phyloP scores from a whole-genome alignment of 179 eudicot species.

The Beta macrorhiza region DNA sequence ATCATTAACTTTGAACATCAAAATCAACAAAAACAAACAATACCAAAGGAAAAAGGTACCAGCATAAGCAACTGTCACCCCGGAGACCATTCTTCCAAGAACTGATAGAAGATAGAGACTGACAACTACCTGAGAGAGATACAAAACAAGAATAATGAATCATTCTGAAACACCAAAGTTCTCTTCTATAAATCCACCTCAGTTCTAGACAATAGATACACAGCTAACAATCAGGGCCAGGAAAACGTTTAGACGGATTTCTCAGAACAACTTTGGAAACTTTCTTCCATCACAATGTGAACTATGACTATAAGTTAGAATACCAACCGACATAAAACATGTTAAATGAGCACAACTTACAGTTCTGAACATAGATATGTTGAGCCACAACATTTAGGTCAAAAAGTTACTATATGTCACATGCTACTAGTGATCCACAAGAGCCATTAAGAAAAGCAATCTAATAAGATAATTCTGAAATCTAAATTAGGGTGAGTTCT shows the following conservation, averaged over 20 bases:
- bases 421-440: no score
- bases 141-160: neutral
- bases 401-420: neutral
- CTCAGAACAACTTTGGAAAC: neutral
- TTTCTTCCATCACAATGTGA: neutral
- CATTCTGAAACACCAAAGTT: neutral
- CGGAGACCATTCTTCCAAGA: slow-evolving; percentile 78
- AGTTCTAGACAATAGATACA: neutral
- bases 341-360: neutral
- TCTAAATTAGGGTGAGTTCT: no score
- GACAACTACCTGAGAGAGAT: slow-evolving; percentile 59
- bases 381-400: neutral
- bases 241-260: neutral
- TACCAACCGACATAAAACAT: neutral
- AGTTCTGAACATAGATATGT: neutral
- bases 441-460: no score
- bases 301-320: neutral
- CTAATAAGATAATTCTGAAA: no score
- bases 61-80: slow-evolving; percentile 82
- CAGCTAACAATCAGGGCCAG: neutral
- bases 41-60: slow-evolving; percentile 42
- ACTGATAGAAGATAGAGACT: slow-evolving; percentile 71
- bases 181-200: neutral
- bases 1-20: neutral
- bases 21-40: neutral